These are phyloP conservation scores for Boletus coccyginus DNA, from an alignment of 768 basidiomycete species.

Conservation along the genomic window DNA sequence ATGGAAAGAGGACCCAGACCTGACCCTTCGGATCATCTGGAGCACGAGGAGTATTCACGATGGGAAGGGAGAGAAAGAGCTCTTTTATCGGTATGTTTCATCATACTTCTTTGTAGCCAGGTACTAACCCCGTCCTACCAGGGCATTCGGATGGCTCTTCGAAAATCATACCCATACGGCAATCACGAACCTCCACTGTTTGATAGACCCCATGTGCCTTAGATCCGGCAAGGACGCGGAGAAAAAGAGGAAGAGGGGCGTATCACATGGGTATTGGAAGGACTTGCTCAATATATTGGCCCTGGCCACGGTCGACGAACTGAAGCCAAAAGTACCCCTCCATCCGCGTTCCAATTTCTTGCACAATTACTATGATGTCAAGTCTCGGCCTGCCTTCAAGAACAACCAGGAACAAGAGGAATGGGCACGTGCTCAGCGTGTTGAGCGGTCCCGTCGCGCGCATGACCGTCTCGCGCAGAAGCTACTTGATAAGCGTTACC, in stretches of 20 bases:
- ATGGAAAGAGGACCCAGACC: conserved; percentile 55
- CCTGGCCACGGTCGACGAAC: conserved; percentile 53
- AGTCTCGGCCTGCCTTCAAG: conserved; percentile 27
- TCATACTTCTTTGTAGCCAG: background rate
- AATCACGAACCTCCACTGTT: conserved; percentile 52
- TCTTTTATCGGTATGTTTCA: conserved; percentile 51
- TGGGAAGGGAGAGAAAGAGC: conserved; percentile 58
- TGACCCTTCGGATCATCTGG: conserved; percentile 70
- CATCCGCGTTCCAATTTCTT: conserved; percentile 21
- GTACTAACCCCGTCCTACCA: conserved; percentile 10
- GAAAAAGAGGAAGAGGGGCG: background rate
- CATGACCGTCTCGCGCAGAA: conserved; percentile 40
- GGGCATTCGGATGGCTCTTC: conserved; percentile 67
- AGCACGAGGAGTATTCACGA: conserved; percentile 67
- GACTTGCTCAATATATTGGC: conserved; percentile 69
- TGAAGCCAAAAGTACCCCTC: conserved; percentile 23
- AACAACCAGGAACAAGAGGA: conserved; percentile 22
- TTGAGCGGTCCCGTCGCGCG: conserved; percentile 22
- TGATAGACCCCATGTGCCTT: conserved; percentile 52
- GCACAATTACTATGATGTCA: conserved; percentile 16
- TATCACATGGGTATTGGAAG: conserved; percentile 70
- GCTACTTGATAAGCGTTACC: conserved; percentile 48
- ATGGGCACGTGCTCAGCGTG: conserved; percentile 20
- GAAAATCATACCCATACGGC: conserved; percentile 68
- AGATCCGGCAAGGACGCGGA: conserved; percentile 4